phyloP scores from a whole-genome alignment of 371 early-diverging fungal species.

The Mucor ambiguus region DNA sequence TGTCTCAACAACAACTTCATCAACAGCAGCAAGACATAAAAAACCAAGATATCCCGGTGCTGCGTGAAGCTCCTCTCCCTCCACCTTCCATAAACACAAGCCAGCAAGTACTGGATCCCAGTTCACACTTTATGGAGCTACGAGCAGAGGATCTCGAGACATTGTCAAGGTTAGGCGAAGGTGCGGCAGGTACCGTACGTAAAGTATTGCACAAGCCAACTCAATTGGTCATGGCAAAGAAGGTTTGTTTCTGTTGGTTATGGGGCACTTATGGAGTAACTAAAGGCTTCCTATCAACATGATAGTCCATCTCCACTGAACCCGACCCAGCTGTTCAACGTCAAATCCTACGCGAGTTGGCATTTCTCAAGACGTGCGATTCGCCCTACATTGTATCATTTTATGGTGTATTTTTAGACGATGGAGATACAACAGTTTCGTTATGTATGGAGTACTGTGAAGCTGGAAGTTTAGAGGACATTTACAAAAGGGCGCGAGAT shows the following conservation, averaged over 20 bases:
- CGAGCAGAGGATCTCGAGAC: conserved; percentile 64
- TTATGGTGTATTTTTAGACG: conserved; percentile 92
- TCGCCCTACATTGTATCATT: conserved; percentile 93
- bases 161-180: conserved; percentile 83
- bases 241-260: conserved; percentile 55
- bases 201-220: conserved; percentile 82
- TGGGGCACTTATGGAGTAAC: neutral
- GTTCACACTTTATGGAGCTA: conserved; percentile 44
- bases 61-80: conserved; percentile 43
- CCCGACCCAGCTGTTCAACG: conserved; percentile 74
- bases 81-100: conserved; percentile 20
- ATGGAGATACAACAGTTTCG: conserved; percentile 83
- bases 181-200: conserved; percentile 93
- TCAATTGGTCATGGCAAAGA: conserved; percentile 90
- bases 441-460: conserved; percentile 96
- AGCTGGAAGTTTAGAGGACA: conserved; percentile 80
- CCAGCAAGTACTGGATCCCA: conserved; percentile 6
- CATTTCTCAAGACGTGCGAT: conserved; percentile 86
- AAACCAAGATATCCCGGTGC: conserved; percentile 27
- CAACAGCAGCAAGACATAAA: conserved; percentile 15
- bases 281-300: neutral
- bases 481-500: conserved; percentile 72
- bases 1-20: neutral
- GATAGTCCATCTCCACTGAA: conserved; percentile 66
- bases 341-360: conserved; percentile 90